Percentiles rank a stretch among this genome's conserved stretches.
phyloP scores from a whole-genome alignment of 2,329 filamentous ascomycete genomes.

The Calonectria pteridis region DNA sequence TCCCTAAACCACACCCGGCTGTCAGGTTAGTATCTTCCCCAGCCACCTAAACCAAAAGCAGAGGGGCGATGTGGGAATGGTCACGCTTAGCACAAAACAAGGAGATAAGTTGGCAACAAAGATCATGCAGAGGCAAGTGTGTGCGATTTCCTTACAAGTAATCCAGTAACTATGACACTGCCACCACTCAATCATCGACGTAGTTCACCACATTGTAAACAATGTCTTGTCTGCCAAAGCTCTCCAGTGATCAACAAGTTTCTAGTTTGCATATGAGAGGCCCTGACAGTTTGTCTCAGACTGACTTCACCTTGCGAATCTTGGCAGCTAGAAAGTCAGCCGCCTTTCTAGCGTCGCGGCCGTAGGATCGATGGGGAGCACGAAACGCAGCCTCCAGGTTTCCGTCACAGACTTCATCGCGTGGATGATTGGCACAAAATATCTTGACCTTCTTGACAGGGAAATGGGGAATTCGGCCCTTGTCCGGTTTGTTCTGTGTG shows the following conservation, averaged over 20 bases:
- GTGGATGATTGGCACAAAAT: neutral
- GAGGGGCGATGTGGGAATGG: neutral
- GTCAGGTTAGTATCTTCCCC: neutral
- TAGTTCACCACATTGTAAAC: neutral
- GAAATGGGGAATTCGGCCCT: neutral
- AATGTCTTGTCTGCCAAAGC: neutral
- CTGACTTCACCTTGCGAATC: neutral
- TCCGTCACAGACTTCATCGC: constrained; percentile 10
- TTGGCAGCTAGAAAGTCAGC: neutral
- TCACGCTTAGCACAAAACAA: neutral
- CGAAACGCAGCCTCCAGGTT: neutral
- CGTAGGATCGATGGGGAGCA: neutral
- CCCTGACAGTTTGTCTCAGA: neutral
- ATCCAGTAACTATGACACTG: neutral
- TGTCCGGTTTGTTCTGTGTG: neutral
- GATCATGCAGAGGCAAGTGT: neutral
- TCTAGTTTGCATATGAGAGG: neutral
- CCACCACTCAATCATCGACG: neutral
- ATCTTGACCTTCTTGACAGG: constrained; percentile 1
- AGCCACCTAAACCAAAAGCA: neutral
- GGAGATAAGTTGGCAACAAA: neutral
- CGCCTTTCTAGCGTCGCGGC: neutral
- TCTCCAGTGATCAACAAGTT: neutral
- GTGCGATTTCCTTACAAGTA: neutral
- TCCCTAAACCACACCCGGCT: neutral